Base-by-base conservation (phyloP, 257 asterid genomes). In the Ophiorrhiza pumila region DNA sequence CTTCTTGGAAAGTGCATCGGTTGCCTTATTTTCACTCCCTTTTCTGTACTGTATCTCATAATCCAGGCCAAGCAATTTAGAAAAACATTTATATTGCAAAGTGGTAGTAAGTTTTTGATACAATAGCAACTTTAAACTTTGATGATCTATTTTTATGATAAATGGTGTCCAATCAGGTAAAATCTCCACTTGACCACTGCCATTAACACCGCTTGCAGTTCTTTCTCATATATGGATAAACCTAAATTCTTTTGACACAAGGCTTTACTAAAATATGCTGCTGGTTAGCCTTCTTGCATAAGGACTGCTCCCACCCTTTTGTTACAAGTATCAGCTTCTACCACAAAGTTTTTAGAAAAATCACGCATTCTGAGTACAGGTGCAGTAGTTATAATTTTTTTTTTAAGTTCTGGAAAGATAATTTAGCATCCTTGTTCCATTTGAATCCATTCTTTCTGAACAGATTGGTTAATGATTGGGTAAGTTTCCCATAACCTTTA, bases 71-170 rank as follows among this genome's bases (percentile, higher is more conserved):
- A 68, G 5, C 6, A 68, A 37, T 12, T 47, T 47, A 20, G 42
- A 8, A 4, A 69, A 7, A 59, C 73, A 69, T 69, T 69, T 69
- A 9, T 69, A 43, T 32, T 69, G 73, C 9, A 43, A 37, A 14
- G 57, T 37, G 42, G 42, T 37, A 7, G 42, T 37, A 2, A 37
- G 71, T 23, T 25, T 43, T 0, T 43, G 39, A 15, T 43, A 12
- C 42, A 66, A 34, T 5, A 66, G 32, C 31, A 20, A 42, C 55
- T 66, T 66, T 1, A 43, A 31, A 10, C 43, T 46, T 4, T 43
- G 15, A 17, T 43, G 41, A 13, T 43, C 43, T 12, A 13, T 25
- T 3, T 47, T 41, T 1, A 68, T 14, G 27, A 37, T 37, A 37
- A 37, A 37, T 37, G 42, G 7, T 37, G 7, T 2, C 42, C 42